A percentile compares a stretch with the other conserved stretches of the same genome.
phyloP scores from a whole-genome alignment of 768 basidiomycete species.

The Leccinellum luteum region DNA sequence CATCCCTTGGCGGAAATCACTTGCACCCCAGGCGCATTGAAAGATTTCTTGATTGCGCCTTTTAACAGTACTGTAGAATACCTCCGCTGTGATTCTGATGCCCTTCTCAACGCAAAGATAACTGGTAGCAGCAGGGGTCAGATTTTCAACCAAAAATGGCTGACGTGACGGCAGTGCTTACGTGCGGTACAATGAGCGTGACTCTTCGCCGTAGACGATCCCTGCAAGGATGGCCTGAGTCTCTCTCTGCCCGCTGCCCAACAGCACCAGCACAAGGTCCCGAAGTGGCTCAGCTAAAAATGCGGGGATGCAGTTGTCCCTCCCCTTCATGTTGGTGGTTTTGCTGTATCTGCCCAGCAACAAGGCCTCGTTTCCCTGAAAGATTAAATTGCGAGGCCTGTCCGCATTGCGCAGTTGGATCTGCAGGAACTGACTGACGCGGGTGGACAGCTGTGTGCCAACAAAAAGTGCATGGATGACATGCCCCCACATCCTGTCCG shows the following conservation, averaged over 20 bases:
- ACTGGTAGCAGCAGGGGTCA: neutral
- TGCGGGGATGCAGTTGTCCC: neutral
- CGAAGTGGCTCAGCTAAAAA: neutral
- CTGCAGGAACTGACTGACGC: slow-evolving; percentile 2
- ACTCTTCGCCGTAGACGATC: neutral
- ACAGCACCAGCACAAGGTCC: neutral
- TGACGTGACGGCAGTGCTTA: neutral
- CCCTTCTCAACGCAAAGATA: neutral
- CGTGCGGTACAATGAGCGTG: neutral
- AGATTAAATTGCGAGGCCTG: neutral
- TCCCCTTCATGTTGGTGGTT: neutral
- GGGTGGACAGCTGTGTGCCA: neutral
- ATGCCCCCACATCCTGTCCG: neutral
- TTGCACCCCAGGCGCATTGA: slow-evolving; percentile 4
- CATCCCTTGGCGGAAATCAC: slow-evolving; percentile 3
- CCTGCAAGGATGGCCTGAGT: slow-evolving; percentile 2
- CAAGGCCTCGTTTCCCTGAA: slow-evolving; percentile 1
- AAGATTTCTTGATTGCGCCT: neutral
- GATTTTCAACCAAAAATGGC: neutral
- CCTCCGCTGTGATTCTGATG: neutral
- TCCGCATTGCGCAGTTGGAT: slow-evolving; percentile 5
- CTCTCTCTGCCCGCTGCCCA: slow-evolving; percentile 3
- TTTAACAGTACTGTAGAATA: neutral
- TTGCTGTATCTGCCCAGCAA: slow-evolving; percentile 7
- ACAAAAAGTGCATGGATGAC: slow-evolving; percentile 1